These are phyloP conservation scores for Grosmannia penicillata DNA, from an alignment of 2,329 filamentous ascomycete species.

Conservation along the genomic window DNA sequence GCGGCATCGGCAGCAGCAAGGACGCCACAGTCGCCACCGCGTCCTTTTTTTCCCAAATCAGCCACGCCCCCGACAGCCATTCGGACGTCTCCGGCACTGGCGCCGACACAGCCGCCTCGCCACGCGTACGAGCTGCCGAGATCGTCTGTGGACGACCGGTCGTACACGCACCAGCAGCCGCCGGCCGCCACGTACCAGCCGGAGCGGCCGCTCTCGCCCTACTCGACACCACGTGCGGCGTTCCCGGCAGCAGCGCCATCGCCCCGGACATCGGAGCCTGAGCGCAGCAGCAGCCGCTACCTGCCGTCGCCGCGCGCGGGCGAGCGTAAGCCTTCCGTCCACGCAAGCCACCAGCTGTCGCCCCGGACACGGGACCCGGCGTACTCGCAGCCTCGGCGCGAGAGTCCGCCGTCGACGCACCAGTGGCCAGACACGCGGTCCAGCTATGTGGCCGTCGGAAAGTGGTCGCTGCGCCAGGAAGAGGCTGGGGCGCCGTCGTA, in stretches of 20 bases:
- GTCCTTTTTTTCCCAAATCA: too few species aligned
- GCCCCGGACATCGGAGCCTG: background rate
- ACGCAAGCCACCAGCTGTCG: background rate
- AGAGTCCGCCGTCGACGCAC: background rate
- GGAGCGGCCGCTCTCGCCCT: slow-evolving; percentile 1
- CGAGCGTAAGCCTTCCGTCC: background rate
- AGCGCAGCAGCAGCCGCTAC: slow-evolving; percentile 1
- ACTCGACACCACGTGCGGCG: background rate
- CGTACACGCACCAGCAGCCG: background rate
- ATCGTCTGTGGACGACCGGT: slow-evolving; percentile 14
- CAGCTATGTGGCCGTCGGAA: slow-evolving; percentile 3
- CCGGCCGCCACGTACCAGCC: slow-evolving; percentile 5
- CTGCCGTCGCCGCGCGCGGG: slow-evolving; percentile 1
- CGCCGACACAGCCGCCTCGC: slow-evolving; percentile 17
- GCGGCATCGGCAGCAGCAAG: too few species aligned
- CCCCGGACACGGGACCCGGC: slow-evolving; percentile 2
- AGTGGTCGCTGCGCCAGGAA: slow-evolving; percentile 4
- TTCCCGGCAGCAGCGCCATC: background rate
- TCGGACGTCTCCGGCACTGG: background rate
- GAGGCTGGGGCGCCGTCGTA: too few species aligned
- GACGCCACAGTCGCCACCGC: too few species aligned
- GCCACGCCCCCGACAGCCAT: slow-evolving; percentile 7
- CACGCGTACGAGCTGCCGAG: background rate
- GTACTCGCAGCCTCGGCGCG: background rate
- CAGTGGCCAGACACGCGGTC: slow-evolving; percentile 4